Evolutionary conservation across 306 rosid species (phyloP), one percentile per base, ranked within the genome.

Genomic region (Carpinus viminea): DNA sequence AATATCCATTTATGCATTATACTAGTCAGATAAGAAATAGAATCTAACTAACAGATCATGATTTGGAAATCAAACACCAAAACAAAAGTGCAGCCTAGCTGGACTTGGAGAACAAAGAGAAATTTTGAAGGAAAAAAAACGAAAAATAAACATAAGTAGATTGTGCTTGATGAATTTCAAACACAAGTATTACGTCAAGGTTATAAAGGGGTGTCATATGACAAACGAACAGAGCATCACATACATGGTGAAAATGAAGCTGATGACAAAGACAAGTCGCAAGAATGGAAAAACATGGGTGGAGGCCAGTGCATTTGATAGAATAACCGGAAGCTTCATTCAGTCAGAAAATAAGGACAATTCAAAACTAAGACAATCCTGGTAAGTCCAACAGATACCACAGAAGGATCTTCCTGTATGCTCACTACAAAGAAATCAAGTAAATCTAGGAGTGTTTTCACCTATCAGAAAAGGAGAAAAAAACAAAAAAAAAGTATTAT

Each of bases 251-350:
- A 31, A 53, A 59, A 54, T 51, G 68, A 76, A 41, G 72, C 48
- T 68, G 74, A 62, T 72, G 70, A 79, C 46, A 53, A 47, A 53
- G 52, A 78, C 45, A 74, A 20, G 73, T 71, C 17, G 41, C 70
- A 59, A 41, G 51, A 66, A 66, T 9, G 7, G 51, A 66, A 31
- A 38, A 18, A 17, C n/a, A 18, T 38, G 72, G 7, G 51, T 0
- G 41, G 28, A 41, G 51, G 8, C 28, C n/a, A 4, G 16, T 4
- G 4, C 28, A 41, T 41, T 66, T 41, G 50, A 41, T 9, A 66
- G 48, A 66, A 38, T 3, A 47, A 41, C 16, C 51, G 9, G n/a
- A 38, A 36, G 51, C 5, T 31, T 66, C 24, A n/a, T 41, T 7
- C 50, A 10, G 70, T 65, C 15, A 31, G 18, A 17, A 64, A 64